Conservation (phyloP, 2,329 filamentous ascomycete species). For the Thelonectria discophora region DNA sequence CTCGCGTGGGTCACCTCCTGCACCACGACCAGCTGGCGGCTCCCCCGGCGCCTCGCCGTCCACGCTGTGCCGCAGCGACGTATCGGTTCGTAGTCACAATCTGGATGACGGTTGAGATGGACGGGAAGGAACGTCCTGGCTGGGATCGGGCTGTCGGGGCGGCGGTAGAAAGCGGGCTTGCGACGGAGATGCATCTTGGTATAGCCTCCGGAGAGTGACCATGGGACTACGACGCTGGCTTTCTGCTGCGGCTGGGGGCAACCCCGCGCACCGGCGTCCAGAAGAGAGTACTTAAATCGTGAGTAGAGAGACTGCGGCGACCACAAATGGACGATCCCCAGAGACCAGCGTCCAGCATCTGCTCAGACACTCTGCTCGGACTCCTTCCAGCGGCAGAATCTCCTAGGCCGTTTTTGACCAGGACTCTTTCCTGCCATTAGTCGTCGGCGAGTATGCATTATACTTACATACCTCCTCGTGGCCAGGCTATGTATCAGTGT, state of each 20-base stretch:
- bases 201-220: not conserved
- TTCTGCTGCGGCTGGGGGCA: not conserved
- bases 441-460: no score
- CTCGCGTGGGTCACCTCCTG: not conserved
- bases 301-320: not conserved
- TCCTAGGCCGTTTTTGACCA: not conserved
- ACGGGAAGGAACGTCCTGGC: not conserved
- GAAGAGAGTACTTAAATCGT: not conserved
- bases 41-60: not conserved
- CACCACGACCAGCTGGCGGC: not conserved
- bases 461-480: no score
- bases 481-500: no score
- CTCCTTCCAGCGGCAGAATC: not conserved
- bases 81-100: conserved; percentile 1
- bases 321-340: not conserved
- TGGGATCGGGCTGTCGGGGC: not conserved
- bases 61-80: not conserved
- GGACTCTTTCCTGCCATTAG: no score
- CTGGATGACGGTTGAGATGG: not conserved
- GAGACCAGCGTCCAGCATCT: not conserved
- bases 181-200: not conserved
- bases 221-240: not conserved
- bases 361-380: no score
- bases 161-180: not conserved
- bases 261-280: not conserved